Evolutionary conservation across 345 rosid species (phyloP).

Genomic region (Syzygium oleosum): DNA sequence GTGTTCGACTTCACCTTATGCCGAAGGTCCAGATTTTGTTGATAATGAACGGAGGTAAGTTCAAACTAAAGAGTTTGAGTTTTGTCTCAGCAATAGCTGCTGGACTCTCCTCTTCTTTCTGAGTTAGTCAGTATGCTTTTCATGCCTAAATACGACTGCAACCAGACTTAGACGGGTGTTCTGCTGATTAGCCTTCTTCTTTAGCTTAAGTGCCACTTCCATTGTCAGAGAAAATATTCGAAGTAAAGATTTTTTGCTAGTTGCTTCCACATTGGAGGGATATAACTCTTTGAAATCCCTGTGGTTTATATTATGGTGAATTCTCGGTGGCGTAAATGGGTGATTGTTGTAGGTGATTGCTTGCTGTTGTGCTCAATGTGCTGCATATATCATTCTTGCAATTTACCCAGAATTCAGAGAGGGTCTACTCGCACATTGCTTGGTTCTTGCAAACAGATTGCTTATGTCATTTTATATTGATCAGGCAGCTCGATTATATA

Average conservation of each 20-base stretch:
- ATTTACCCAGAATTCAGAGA: neutral
- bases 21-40: conserved; percentile 87
- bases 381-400: neutral
- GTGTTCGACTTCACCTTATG: conserved; percentile 77
- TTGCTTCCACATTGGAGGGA: neutral
- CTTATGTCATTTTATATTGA: neutral
- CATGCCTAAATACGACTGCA: neutral
- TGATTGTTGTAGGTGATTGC: neutral
- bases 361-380: neutral
- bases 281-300: neutral
- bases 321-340: neutral
- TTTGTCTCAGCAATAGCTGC: neutral
- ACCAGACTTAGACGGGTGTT: neutral
- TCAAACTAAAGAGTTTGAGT: neutral
- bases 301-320: neutral
- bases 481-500: conserved; percentile 61
- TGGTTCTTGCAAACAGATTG: neutral
- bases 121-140: neutral
- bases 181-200: neutral
- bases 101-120: neutral
- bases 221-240: neutral
- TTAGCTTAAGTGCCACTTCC: neutral
- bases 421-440: neutral
- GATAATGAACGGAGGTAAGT: conserved; percentile 47
- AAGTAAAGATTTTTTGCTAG: neutral